Conservation (phyloP, 2,329 filamentous ascomycete species). For the Aureobasidium sp. region DNA sequence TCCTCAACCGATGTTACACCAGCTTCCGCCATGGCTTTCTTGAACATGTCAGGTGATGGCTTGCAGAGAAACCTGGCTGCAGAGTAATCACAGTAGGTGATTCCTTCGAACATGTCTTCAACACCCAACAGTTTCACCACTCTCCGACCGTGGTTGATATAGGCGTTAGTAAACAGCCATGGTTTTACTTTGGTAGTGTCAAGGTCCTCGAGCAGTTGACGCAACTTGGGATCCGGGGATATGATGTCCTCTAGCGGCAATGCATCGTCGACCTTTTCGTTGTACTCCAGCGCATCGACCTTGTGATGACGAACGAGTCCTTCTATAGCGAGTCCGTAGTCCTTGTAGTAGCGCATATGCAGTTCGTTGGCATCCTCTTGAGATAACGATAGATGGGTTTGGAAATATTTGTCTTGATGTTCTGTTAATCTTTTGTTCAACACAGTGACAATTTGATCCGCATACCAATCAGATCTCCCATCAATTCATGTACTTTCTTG, state of each 20-base stretch:
- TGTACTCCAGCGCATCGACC: constrained; percentile 93
- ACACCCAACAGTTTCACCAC: constrained; percentile 75
- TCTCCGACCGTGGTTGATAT: constrained; percentile 75
- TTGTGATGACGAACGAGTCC: constrained; percentile 89
- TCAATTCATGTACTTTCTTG: constrained; percentile 76
- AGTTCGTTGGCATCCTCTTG: constrained; percentile 75
- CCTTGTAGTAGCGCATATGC: constrained; percentile 87
- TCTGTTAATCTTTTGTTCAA: background rate
- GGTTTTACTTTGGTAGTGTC: constrained; percentile 76
- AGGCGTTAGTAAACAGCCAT: constrained; percentile 97
- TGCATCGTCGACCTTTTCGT: constrained; percentile 88
- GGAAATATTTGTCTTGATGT: constrained; percentile 50
- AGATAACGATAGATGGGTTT: constrained; percentile 64
- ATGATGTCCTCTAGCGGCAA: constrained; percentile 80
- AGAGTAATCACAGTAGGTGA: constrained; percentile 90
- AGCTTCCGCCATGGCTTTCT: constrained; percentile 82
- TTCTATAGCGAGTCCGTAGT: constrained; percentile 95
- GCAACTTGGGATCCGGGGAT: constrained; percentile 66
- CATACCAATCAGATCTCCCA: constrained; percentile 72
- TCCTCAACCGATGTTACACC: constrained; percentile 59
- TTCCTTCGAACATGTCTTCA: constrained; percentile 85
- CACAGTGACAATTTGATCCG: constrained; percentile 43
- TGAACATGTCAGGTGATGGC: constrained; percentile 73
- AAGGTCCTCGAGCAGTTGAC: constrained; percentile 70
- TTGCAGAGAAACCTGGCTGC: constrained; percentile 74